phyloP scores from a whole-genome alignment of 257 asterid genomes.

The Forsythia suspensa region DNA sequence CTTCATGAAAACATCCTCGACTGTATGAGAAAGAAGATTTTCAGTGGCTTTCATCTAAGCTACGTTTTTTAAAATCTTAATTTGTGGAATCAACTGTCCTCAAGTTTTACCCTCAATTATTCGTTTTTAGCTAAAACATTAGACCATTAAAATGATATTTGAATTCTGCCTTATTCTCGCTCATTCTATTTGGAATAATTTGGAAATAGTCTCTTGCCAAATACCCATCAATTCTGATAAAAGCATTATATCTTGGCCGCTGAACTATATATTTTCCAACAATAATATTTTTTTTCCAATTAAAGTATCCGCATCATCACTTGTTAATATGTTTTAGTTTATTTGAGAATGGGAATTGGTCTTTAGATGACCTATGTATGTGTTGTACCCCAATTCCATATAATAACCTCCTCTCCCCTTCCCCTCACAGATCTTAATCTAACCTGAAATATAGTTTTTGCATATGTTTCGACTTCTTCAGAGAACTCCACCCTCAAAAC shows the following conservation, averaged over 20 bases:
- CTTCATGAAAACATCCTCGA: neutral
- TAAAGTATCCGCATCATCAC: too few species aligned
- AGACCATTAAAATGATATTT: neutral
- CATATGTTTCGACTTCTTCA: neutral
- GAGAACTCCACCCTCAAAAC: neutral
- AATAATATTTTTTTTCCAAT: too few species aligned
- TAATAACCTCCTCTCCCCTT: neutral
- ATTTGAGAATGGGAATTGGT: too few species aligned
- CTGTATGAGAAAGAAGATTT: neutral
- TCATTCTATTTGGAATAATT: neutral
- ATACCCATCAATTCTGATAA: too few species aligned
- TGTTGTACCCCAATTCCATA: neutral
- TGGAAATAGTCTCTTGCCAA: neutral
- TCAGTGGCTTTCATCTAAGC: neutral
- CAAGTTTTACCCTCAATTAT: neutral
- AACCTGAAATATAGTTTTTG: neutral
- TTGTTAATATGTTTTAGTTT: too few species aligned
- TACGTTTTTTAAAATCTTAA: neutral
- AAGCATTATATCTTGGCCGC: too few species aligned
- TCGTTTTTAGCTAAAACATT: neutral
- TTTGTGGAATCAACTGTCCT: neutral
- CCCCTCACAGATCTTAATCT: neutral
- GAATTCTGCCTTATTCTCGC: neutral
- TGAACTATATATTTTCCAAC: too few species aligned
- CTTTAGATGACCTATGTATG: neutral